These are phyloP conservation scores for Zasmidium cellare DNA, from an alignment of 2,329 filamentous ascomycete genomes.

Conservation along the genomic window DNA sequence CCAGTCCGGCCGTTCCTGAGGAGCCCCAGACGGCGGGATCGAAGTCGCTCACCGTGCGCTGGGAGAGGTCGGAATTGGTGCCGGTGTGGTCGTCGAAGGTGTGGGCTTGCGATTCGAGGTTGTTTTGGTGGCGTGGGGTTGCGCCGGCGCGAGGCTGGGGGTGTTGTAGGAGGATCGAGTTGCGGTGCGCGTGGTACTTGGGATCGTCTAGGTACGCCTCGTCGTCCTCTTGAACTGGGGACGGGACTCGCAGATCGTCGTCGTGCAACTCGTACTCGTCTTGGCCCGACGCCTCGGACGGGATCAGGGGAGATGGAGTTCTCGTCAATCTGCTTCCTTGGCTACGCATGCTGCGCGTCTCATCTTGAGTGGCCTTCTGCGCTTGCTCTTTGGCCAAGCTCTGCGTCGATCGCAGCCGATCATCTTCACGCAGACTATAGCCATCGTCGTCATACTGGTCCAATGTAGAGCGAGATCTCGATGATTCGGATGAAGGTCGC, in stretches of 20 bases:
- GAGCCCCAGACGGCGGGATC: conserved; percentile 53
- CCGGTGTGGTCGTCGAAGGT: conserved; percentile 49
- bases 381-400: conserved; percentile 20
- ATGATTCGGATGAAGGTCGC: conserved; percentile 63
- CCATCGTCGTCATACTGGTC: conserved; percentile 53
- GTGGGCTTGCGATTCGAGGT: conserved; percentile 71
- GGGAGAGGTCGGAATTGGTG: conserved; percentile 37
- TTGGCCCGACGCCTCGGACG: conserved; percentile 49
- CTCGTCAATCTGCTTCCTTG: conserved; percentile 36
- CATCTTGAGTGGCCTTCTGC: conserved; percentile 18
- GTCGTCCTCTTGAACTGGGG: conserved; percentile 29
- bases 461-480: conserved; percentile 75
- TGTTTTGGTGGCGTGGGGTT: conserved; percentile 71
- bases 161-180: conserved; percentile 77
- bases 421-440: conserved; percentile 60
- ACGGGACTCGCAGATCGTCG: conserved; percentile 20
- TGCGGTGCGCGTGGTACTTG: conserved; percentile 79
- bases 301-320: conserved; percentile 55
- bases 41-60: conserved; percentile 36
- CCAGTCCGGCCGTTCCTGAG: conserved; percentile 33
- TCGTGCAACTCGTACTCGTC: conserved; percentile 18
- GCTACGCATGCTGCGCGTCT: conserved; percentile 36
- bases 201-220: conserved; percentile 56
- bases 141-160: conserved; percentile 75
- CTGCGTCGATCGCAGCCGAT: conserved; percentile 48